These are phyloP conservation scores for Persicaria tinctoria DNA, from an alignment of 148 eudicot species.

Conservation along the genomic window DNA sequence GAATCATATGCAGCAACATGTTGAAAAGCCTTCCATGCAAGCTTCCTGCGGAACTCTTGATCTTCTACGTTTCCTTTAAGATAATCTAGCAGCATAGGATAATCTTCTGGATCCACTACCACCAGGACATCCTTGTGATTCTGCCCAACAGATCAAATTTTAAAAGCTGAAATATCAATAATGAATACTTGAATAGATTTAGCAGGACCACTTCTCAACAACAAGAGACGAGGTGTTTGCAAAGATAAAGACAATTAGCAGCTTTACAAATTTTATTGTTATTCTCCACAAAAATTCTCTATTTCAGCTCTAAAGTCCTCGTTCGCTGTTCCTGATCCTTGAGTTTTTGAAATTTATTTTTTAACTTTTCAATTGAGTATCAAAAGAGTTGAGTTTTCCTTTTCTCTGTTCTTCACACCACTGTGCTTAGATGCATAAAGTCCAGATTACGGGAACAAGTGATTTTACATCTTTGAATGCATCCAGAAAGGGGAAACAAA, in stretches of 20 bases:
- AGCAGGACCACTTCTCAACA: neutral
- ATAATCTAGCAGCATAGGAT: constrained; percentile 51
- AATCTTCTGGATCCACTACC: constrained; percentile 89
- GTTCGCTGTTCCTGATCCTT: neutral
- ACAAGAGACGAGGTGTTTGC: neutral
- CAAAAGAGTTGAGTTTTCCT: neutral
- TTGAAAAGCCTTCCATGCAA: constrained; percentile 94
- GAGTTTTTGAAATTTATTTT: neutral
- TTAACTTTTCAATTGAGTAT: neutral
- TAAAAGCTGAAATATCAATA: neutral
- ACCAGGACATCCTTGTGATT: constrained; percentile 94
- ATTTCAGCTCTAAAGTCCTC: neutral
- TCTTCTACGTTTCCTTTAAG: constrained; percentile 49
- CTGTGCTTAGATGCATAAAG: neutral
- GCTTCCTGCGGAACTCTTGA: constrained; percentile 58
- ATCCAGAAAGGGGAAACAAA: neutral
- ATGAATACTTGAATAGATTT: neutral
- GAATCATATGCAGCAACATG: constrained; percentile 94
- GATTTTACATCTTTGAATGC: neutral
- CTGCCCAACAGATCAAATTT: constrained; percentile 28
- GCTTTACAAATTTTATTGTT: neutral
- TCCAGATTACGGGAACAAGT: neutral
- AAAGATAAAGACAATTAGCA: neutral
- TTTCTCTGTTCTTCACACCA: neutral
- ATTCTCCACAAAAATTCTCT: neutral